phyloP scores from a whole-genome alignment of 2,329 filamentous ascomycete genomes.

The Beauveria caledonica region DNA sequence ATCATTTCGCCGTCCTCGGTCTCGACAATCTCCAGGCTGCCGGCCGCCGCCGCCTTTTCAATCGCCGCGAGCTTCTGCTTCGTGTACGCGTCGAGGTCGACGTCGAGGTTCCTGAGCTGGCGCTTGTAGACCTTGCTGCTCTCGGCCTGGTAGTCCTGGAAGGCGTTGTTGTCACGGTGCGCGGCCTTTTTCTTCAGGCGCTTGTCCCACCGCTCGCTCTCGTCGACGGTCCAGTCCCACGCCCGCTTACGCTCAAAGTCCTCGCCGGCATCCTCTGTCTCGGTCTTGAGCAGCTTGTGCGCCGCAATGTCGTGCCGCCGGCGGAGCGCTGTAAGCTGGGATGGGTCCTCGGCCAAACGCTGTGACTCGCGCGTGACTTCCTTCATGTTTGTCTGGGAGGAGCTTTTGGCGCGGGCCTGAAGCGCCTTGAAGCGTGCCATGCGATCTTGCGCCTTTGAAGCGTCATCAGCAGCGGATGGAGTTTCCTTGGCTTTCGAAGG shows the following conservation, averaged over 20 bases:
- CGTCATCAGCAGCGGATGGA: slow-evolving; percentile 16
- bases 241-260: slow-evolving; percentile 97
- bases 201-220: slow-evolving; percentile 89
- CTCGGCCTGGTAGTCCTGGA: slow-evolving; percentile 81
- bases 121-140: slow-evolving; percentile 90
- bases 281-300: slow-evolving; percentile 88
- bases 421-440: slow-evolving; percentile 80
- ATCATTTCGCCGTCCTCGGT: slow-evolving; percentile 92
- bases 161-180: slow-evolving; percentile 77
- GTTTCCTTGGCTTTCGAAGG: slow-evolving; percentile 12
- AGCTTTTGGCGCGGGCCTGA: slow-evolving; percentile 69
- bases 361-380: slow-evolving; percentile 79
- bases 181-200: slow-evolving; percentile 77
- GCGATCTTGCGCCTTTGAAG: slow-evolving; percentile 52
- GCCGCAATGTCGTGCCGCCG: slow-evolving; percentile 81
- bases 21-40: slow-evolving; percentile 87
- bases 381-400: slow-evolving; percentile 66
- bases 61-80: slow-evolving; percentile 78
- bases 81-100: slow-evolving; percentile 78
- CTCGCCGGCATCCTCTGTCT: slow-evolving; percentile 73
- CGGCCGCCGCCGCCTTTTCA: slow-evolving; percentile 74
- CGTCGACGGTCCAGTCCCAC: slow-evolving; percentile 97
- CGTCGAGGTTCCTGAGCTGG: slow-evolving; percentile 68
- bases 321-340: slow-evolving; percentile 67
- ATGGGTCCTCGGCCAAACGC: slow-evolving; percentile 68